A percentile compares a stretch with the other conserved stretches of the same genome.
Conservation (phyloP, 345 rosid genomes). For the Populus simonii region DNA sequence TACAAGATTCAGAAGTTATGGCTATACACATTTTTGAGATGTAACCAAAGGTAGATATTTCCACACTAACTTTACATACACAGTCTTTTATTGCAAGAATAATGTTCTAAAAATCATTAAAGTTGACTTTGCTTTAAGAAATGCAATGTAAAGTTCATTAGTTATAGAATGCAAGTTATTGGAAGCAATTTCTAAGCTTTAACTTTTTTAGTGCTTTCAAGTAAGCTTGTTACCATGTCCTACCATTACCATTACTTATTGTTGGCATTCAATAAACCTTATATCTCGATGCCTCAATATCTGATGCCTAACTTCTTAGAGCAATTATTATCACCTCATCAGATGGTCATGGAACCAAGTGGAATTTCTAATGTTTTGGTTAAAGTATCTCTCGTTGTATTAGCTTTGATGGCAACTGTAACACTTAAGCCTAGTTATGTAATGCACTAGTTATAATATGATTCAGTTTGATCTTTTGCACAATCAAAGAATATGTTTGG, state of each 20-base stretch:
- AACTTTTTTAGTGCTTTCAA: constrained; percentile 52
- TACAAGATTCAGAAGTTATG: constrained; percentile 83
- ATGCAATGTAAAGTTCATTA: constrained; percentile 60
- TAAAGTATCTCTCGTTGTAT: too few relatives aligned
- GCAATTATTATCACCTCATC: too few relatives aligned
- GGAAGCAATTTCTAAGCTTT: constrained; percentile 79
- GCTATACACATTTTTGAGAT: constrained; percentile 74
- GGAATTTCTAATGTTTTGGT: too few relatives aligned
- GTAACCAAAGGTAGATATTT: constrained; percentile 62
- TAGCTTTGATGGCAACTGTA: too few relatives aligned
- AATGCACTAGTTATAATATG: too few relatives aligned
- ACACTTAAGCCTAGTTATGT: too few relatives aligned
- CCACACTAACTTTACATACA: constrained; percentile 72
- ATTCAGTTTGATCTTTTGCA: too few relatives aligned
- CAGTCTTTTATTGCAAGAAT: constrained; percentile 77
- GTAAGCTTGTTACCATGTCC: constrained; percentile 75
- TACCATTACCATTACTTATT: constrained; percentile 40
- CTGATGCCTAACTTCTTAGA: too few relatives aligned
- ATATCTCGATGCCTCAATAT: too few relatives aligned
- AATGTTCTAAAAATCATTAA: constrained; percentile 70
- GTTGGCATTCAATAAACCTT: too few relatives aligned
- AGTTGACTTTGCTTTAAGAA: constrained; percentile 41
- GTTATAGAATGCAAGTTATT: constrained; percentile 56
- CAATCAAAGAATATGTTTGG: too few relatives aligned
- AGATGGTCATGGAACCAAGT: too few relatives aligned